Base-by-base conservation (phyloP, 805 yeast species). In the Zygosaccharomyces kombuchaensis region DNA sequence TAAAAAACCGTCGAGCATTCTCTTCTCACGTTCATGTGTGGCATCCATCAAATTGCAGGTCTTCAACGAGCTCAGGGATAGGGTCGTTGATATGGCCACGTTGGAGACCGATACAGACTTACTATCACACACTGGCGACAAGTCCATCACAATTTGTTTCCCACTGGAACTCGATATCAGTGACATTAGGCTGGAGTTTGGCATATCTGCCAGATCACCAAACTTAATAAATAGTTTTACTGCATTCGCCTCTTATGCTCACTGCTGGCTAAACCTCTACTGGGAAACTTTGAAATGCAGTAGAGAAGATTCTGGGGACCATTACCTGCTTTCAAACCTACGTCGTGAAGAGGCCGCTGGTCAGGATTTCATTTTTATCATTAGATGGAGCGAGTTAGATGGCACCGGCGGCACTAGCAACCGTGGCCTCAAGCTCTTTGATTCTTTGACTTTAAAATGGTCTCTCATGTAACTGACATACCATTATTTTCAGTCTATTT, bases 331-430 rank as follows among this genome's bases (percentile, higher is more conserved):
- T 9, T 41, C 48, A 8, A 51, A 51, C 22, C 45, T 60, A 36
- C 43, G 43, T 25, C 38, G 48, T 26, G 52, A 56, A 32, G 58
- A 53, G 47, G 35, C 36, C 17, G 25, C 36, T 4, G 52, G 55
- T 7, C 53, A 50, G 26, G 51, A 48, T 29, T 50, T 51, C 36
- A 22, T 34, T 14, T 39, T 46, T 34, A 38, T 43, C 21, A 49
- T 51, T 38, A 46, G 58, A 32, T 80, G 82, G 82, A 68, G 69
- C 2, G 73, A 76, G 0, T 67, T 83, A 54, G 95, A 86, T 62
- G 95, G 95, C 0, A 72, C 72, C 46, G 73, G 74, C 51, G 95
- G 93, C 1, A 73, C 80, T 1, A 56, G 58, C n/a, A 69, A 68
- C 37, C 75, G 73, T 51, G 89, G 89, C 0, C 45, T 67, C 3